phyloP scores from a whole-genome alignment of 805 yeast genomes.

The Saccharomycopsis schoenii region DNA sequence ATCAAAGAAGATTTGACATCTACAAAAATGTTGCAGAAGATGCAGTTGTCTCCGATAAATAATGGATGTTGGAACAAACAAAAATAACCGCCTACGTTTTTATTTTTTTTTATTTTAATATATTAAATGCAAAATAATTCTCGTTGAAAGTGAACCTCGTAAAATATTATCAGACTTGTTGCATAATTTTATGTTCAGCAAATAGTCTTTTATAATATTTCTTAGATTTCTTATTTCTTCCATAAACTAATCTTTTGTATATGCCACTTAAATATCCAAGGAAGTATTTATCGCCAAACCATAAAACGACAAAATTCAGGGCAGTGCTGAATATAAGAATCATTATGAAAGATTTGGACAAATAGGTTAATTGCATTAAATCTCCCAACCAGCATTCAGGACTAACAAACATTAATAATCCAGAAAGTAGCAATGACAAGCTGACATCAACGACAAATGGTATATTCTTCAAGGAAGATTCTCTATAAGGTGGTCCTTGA shows the following conservation, averaged over 20 bases:
- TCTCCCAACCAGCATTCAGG: constrained; percentile 48
- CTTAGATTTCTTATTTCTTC: constrained; percentile 12
- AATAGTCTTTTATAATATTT: constrained; percentile 16
- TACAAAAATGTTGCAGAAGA: constrained; percentile 12
- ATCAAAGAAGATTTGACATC: constrained; percentile 59
- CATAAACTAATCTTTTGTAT: constrained; percentile 10
- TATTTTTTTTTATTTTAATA: not conserved
- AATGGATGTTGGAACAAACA: not conserved
- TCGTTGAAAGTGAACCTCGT: not conserved
- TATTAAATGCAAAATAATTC: no score
- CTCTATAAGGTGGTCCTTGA: constrained; percentile 89
- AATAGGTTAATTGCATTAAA: constrained; percentile 66
- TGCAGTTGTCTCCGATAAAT: not conserved
- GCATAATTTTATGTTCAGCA: constrained; percentile 3
- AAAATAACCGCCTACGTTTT: not conserved
- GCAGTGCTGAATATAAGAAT: constrained; percentile 38
- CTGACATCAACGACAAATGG: constrained; percentile 64
- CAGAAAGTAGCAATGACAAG: constrained; percentile 40
- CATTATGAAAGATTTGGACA: constrained; percentile 40
- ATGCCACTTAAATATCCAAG: constrained; percentile 33
- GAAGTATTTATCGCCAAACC: constrained; percentile 35
- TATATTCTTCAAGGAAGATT: constrained; percentile 51
- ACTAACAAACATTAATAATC: constrained; percentile 43
- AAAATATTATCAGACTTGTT: not conserved
- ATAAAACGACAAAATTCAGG: constrained; percentile 40